Evolutionary conservation across 108 stramenopile genomes (phyloP).

Genomic region (Parmales sp.): DNA sequence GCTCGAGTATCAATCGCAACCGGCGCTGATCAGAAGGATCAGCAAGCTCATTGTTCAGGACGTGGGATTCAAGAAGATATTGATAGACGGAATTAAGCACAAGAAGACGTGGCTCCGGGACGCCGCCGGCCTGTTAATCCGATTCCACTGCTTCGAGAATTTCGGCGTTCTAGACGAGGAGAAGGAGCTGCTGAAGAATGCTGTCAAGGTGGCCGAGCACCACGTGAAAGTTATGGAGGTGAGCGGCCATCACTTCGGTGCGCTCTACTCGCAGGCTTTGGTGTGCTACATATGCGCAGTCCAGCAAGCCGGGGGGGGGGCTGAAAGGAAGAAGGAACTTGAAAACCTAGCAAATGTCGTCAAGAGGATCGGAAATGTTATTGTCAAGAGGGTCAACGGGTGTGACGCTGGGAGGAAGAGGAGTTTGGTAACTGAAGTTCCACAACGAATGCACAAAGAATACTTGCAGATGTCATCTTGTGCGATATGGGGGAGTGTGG

Average conservation of each 20-base stretch:
- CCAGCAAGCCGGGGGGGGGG: background rate
- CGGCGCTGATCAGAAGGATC: background rate
- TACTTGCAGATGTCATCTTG: background rate
- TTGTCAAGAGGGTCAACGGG: background rate
- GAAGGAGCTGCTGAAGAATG: background rate
- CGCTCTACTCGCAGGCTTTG: slow-evolving; percentile 4
- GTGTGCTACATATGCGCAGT: background rate
- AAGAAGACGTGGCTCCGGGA: background rate
- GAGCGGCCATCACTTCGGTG: slow-evolving; percentile 1
- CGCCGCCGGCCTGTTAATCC: background rate
- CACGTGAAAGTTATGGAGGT: background rate
- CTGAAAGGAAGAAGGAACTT: background rate
- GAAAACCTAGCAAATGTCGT: no score
- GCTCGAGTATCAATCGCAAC: background rate
- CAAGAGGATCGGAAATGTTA: background rate
- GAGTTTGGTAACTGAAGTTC: background rate
- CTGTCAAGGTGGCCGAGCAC: background rate
- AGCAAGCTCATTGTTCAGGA: slow-evolving; percentile 1
- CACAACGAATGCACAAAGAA: background rate
- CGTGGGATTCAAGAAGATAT: background rate
- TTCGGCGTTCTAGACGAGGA: background rate
- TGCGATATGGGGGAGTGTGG: background rate
- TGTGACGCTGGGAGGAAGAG: background rate
- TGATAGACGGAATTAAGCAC: background rate
- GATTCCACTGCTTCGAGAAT: background rate